Percentiles rank a stretch among this genome's conserved stretches.
Evolutionary conservation across 2,329 filamentous ascomycete species (phyloP).

Genomic region (Aspergillus fumigatiaffinis): DNA sequence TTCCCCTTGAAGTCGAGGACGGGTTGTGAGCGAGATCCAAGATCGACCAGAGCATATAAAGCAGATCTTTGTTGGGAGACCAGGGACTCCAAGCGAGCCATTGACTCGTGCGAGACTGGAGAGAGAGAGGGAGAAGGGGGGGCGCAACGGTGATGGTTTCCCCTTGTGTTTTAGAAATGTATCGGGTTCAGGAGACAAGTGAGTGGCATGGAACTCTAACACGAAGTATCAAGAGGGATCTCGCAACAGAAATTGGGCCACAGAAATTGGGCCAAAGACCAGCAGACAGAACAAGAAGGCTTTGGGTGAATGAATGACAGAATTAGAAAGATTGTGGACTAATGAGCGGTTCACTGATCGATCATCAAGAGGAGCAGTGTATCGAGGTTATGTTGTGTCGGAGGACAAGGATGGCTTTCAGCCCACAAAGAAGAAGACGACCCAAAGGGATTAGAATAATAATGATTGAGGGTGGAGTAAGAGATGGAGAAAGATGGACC

Average conservation of each 20-base stretch:
- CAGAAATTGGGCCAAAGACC: neutral
- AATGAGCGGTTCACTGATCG: neutral
- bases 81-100: neutral
- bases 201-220: neutral
- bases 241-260: neutral
- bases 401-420: neutral
- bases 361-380: neutral
- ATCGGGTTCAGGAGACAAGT: neutral
- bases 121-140: neutral
- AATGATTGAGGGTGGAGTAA: neutral
- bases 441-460: neutral
- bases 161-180: neutral
- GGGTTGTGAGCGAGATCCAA: neutral
- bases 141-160: neutral
- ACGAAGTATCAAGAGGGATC: neutral
- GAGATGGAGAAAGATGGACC: neutral
- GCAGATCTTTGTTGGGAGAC: neutral
- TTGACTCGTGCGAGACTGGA: neutral
- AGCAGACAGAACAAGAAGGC: neutral
- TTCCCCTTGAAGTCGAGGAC: neutral
- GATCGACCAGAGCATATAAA: neutral
- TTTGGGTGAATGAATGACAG: neutral
- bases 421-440: neutral
- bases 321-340: neutral
- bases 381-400: neutral